These are phyloP conservation scores for Guadua angustifolia DNA, from an alignment of 176 grass and related monocot species.

Conservation along the genomic window DNA sequence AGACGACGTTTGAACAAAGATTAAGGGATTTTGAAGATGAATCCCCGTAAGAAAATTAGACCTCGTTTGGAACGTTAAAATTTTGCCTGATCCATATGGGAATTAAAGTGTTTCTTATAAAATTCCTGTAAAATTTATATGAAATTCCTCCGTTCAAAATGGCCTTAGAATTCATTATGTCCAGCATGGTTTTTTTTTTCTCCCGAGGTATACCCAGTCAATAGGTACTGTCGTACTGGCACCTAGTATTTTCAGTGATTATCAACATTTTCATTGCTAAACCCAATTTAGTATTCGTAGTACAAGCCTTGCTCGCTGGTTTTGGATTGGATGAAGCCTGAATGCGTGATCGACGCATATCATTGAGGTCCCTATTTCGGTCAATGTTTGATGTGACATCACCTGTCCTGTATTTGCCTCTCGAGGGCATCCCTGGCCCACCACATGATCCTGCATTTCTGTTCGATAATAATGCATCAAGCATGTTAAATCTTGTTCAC, in stretches of 20 bases:
- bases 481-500: constrained; percentile 22
- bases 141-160: no score
- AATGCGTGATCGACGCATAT: constrained; percentile 12
- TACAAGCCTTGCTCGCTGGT: not conserved
- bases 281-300: not conserved
- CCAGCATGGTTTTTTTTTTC: no score
- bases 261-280: not conserved
- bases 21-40: not conserved
- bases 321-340: not conserved
- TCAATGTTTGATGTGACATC: constrained; percentile 27
- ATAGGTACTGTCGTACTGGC: no score
- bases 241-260: not conserved
- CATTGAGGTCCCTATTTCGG: constrained; percentile 10
- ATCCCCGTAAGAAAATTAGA: no score
- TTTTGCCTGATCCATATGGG: no score
- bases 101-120: no score
- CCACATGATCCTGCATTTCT: constrained; percentile 33
- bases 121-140: no score
- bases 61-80: no score
- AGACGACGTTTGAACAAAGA: not conserved
- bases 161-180: no score
- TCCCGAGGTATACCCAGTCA: no score
- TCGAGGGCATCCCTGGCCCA: constrained; percentile 28
- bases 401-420: constrained; percentile 8
- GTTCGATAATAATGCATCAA: constrained; percentile 35